phyloP scores from a whole-genome alignment of 1,284 basidiomycete species.

The Trametes polyzona region DNA sequence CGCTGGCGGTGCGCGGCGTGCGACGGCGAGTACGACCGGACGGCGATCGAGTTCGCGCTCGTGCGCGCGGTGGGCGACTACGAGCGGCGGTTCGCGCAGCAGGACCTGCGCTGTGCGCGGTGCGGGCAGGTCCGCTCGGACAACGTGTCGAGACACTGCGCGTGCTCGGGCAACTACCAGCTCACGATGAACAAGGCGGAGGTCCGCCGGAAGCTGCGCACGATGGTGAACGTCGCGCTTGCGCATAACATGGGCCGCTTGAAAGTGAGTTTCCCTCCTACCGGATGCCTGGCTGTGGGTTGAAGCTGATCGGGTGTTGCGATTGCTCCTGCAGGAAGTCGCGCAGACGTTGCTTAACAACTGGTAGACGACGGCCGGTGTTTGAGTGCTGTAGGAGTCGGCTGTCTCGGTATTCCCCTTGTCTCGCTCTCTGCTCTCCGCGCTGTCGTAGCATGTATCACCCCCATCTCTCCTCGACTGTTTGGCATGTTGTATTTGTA shows the following conservation, averaged over 20 bases:
- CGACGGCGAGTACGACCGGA: constrained; percentile 86
- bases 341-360: constrained; percentile 26
- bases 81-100: constrained; percentile 82
- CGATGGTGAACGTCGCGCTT: constrained; percentile 81
- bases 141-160: constrained; percentile 85
- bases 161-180: constrained; percentile 86
- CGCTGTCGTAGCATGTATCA: constrained; percentile 15
- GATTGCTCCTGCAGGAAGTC: constrained; percentile 43
- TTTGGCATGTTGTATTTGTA: constrained; percentile 24
- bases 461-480: neutral
- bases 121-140: constrained; percentile 90
- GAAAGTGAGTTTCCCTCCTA: constrained; percentile 52
- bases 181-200: constrained; percentile 75
- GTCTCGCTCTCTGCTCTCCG: constrained; percentile 7
- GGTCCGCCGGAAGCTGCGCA: constrained; percentile 68
- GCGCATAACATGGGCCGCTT: constrained; percentile 69
- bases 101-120: constrained; percentile 87
- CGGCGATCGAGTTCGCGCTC: constrained; percentile 84
- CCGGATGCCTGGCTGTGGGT: neutral
- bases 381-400: no score
- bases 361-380: constrained; percentile 20
- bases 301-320: neutral
- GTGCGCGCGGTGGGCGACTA: constrained; percentile 77
- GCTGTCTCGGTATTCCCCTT: no score
- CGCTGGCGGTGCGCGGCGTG: constrained; percentile 76